Evolutionary conservation across 192 early-diverging fungal species (phyloP), one percentile per base, ranked within the genome.

Genomic region (Rhizoclosmatium globosum): DNA sequence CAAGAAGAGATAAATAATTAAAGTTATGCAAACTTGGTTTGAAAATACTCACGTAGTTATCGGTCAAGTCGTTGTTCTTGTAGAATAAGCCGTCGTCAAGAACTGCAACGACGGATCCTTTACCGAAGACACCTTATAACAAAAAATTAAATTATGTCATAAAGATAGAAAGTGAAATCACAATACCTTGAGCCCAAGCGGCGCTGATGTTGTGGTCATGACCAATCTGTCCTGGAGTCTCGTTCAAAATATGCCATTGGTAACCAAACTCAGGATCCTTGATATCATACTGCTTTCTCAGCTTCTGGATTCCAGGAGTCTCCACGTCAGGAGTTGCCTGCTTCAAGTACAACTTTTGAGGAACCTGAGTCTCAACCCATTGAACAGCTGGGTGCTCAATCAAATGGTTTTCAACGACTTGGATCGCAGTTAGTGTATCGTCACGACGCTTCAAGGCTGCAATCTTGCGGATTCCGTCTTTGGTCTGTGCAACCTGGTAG

Each of bases 31-130:
- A 19, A 56, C 7, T 19, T 13, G 53, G 53, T 13, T 19, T 88
- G 9, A 56, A 7, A 19, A 56, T 56, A 56, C 53, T 56, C 53
- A 56, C 53, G 53, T 56, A 56, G 53, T 56, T 94, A 45, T 86
- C 89, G 46, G 84, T 76, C 60, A 98, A 76, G 74, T 98, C 97
- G 11, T 93, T 89, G 80, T 92, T 92, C 4, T 86, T 85, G 66
- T 92, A 93, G 77, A 97, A 94, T 62, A 99, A 83, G 1, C 97
- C 97, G 82, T 99, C 97, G 78, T 99, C 97, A 58, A 99, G 87
- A 45, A 99, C 89, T 3, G 89, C 92, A 4, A 98, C 97, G 4
- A 92, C 90, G 1, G 95, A 89, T 44, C 91, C 91, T 41, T 92
- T 89, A 45, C 97, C 97, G 3, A 94, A 96, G 69, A 98, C 91